phyloP scores from a whole-genome alignment of 148 eudicot species.

The Arctostaphylos glauca region DNA sequence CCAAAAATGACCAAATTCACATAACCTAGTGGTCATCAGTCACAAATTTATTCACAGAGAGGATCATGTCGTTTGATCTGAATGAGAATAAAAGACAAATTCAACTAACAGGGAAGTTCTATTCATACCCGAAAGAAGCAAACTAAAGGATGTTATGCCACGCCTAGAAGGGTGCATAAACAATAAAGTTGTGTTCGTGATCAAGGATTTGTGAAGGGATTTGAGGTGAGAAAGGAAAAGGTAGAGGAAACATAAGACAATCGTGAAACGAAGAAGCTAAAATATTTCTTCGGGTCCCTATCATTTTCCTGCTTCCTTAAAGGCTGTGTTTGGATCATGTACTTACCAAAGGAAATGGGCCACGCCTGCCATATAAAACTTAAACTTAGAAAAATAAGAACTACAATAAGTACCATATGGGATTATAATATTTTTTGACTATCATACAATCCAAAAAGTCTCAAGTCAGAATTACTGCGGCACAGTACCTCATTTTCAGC shows the following conservation, averaged over 20 bases:
- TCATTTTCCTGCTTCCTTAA: too few relatives aligned
- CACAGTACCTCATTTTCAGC: constrained; percentile 85
- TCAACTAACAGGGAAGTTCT: not conserved
- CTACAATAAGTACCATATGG: too few relatives aligned
- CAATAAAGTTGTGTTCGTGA: too few relatives aligned
- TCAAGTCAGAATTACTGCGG: not conserved
- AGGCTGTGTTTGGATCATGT: too few relatives aligned
- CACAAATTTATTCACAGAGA: not conserved
- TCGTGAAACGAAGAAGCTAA: too few relatives aligned
- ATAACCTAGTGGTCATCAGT: not conserved
- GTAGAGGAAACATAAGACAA: too few relatives aligned
- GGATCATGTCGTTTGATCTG: not conserved
- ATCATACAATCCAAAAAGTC: too few relatives aligned
- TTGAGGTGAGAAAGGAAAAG: too few relatives aligned
- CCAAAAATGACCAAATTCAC: not conserved
- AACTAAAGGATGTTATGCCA: not conserved
- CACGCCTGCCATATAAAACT: not conserved
- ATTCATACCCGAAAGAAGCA: not conserved
- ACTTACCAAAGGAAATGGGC: too few relatives aligned
- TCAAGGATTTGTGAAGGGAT: too few relatives aligned
- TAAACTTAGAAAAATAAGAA: not conserved
- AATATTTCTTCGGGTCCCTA: too few relatives aligned
- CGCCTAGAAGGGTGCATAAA: not conserved
- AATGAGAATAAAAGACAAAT: not conserved
- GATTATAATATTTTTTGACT: too few relatives aligned